phyloP scores from a whole-genome alignment of 2,329 filamentous ascomycete genomes.

The Aspergillus sergii region DNA sequence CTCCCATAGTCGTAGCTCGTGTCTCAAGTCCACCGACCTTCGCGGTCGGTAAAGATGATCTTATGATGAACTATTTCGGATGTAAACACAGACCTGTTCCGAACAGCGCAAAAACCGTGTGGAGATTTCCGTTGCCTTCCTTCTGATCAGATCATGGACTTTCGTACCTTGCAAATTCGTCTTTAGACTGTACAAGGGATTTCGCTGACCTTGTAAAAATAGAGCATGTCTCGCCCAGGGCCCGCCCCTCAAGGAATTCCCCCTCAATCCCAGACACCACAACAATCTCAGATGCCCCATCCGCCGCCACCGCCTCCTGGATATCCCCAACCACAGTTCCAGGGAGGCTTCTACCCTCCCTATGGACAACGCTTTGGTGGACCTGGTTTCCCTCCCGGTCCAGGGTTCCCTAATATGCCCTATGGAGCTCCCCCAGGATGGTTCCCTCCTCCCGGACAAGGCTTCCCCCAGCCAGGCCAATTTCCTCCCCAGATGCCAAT shows the following conservation, averaged over 20 bases:
- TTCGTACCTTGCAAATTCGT: conserved; percentile 15
- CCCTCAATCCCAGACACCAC: conserved; percentile 45
- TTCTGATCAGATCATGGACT: conserved; percentile 70
- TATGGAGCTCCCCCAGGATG: conserved; percentile 77
- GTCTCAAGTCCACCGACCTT: conserved; percentile 13
- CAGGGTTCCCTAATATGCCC: conserved; percentile 72
- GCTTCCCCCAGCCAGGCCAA: conserved; percentile 69
- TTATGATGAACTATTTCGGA: conserved; percentile 90
- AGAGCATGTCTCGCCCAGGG: conserved; percentile 49
- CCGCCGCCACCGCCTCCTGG: conserved; percentile 41
- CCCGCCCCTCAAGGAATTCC: conserved; percentile 41
- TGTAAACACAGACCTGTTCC: conserved; percentile 84
- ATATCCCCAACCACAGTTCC: conserved; percentile 47
- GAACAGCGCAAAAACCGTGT: conserved; percentile 87
- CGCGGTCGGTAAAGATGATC: conserved; percentile 27
- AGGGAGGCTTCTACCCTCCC: conserved; percentile 45
- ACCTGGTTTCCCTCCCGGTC: conserved; percentile 58
- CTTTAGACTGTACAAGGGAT: conserved; percentile 4
- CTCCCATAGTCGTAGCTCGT: neutral
- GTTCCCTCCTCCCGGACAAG: conserved; percentile 75
- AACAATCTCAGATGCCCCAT: conserved; percentile 45
- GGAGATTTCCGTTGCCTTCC: conserved; percentile 99
- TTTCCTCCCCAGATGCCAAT: conserved; percentile 65
- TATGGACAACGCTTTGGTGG: conserved; percentile 52
- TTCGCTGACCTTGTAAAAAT: conserved; percentile 25